Evolutionary conservation across 805 yeast genomes (phyloP).

Genomic region (Wickerhamiella spandovensis): DNA sequence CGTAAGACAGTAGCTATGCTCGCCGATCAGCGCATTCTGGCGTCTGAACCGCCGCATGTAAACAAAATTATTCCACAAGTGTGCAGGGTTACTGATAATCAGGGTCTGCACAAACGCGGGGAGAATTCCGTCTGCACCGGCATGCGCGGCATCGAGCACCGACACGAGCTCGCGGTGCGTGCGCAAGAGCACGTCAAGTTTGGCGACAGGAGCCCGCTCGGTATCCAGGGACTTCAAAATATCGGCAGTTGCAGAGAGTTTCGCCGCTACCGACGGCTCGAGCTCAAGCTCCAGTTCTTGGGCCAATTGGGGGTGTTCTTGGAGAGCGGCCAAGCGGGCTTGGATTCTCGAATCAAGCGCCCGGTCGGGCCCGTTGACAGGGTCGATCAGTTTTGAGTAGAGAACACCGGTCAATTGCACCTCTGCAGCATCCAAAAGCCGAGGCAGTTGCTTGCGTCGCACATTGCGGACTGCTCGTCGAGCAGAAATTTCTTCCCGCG

Average conservation of each 20-base stretch:
- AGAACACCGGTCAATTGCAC: slow-evolving; percentile 24
- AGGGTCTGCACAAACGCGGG: slow-evolving; percentile 28
- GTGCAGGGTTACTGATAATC: slow-evolving; percentile 21
- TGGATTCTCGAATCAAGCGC: slow-evolving; percentile 8
- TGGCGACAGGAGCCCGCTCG: slow-evolving; percentile 24
- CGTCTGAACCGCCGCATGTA: slow-evolving; percentile 30
- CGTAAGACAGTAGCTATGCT: slow-evolving; percentile 29
- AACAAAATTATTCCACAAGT: slow-evolving; percentile 25
- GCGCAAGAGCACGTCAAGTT: slow-evolving; percentile 23
- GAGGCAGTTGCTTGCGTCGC: slow-evolving; percentile 17
- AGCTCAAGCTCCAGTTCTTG: slow-evolving; percentile 22
- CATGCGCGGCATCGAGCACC: slow-evolving; percentile 13
- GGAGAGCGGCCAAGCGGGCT: slow-evolving; percentile 20
- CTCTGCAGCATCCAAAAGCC: slow-evolving; percentile 26
- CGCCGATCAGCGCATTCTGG: slow-evolving; percentile 23
- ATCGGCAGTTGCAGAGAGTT: slow-evolving; percentile 10
- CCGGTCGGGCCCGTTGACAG: slow-evolving; percentile 3
- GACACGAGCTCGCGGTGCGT: slow-evolving; percentile 27
- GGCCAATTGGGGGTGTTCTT: slow-evolving; percentile 18
- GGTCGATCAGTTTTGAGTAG: slow-evolving; percentile 25
- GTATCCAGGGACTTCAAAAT: slow-evolving; percentile 14
- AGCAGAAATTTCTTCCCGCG: slow-evolving; percentile 24
- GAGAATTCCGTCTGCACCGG: slow-evolving; percentile 28
- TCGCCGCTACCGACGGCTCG: slow-evolving; percentile 5
- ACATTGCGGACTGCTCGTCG: slow-evolving; percentile 14